These are phyloP conservation scores for Carex arenaria DNA, from an alignment of 202 grass and related monocot species.

Conservation along the genomic window DNA sequence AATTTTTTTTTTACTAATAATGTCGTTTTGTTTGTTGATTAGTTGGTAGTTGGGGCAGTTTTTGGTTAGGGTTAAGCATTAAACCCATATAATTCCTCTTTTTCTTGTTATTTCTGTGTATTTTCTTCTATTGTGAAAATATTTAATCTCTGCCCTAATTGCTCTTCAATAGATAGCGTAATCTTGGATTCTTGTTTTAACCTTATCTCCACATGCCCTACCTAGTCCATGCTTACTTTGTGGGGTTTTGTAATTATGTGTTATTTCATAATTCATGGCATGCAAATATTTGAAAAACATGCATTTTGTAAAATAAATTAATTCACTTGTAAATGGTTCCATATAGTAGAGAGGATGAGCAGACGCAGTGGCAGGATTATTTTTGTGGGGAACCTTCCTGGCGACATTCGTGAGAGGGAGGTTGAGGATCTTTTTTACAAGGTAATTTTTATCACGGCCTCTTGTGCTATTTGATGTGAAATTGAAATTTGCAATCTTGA, in stretches of 20 bases:
- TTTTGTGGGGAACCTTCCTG: conserved; percentile 88
- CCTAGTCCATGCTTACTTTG: background rate
- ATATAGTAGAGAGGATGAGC: conserved; percentile 55
- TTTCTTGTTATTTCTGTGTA: background rate
- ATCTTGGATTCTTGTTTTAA: background rate
- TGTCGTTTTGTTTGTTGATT: background rate
- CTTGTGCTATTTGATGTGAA: background rate
- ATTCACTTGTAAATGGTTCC: background rate
- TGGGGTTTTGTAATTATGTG: background rate
- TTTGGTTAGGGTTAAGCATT: background rate
- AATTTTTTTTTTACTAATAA: too few species aligned
- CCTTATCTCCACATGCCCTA: background rate
- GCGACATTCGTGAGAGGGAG: conserved; percentile 84
- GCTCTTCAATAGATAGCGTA: background rate
- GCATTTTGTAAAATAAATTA: background rate
- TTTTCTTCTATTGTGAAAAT: background rate
- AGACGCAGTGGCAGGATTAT: conserved; percentile 60
- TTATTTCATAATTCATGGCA: background rate
- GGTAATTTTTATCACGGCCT: conserved; percentile 9
- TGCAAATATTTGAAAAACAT: background rate
- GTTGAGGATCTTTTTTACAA: conserved; percentile 94
- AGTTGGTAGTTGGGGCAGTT: background rate
- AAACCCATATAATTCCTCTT: background rate
- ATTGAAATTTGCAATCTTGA: background rate
- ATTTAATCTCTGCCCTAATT: background rate